These are phyloP conservation scores for Talaromyces sp. DNA, from an alignment of 2,329 filamentous ascomycete species.

Conservation along the genomic window DNA sequence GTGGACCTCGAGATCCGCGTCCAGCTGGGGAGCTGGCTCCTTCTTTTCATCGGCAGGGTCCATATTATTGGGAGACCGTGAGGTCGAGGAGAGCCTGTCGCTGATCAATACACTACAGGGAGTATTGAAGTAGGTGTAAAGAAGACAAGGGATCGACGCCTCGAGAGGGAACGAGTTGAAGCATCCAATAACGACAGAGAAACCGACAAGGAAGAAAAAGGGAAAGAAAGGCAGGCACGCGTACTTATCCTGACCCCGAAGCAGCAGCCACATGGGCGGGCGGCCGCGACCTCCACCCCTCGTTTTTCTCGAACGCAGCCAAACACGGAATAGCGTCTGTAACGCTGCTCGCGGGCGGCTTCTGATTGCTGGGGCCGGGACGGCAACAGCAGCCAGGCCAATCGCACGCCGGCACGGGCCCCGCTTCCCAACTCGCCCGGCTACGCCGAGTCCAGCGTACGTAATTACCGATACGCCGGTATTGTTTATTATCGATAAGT, in stretches of 20 bases:
- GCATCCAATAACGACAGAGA: neutral
- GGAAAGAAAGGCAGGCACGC: too few relatives aligned
- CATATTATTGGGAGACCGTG: neutral
- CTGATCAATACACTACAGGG: neutral
- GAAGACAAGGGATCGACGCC: neutral
- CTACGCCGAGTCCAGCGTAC: neutral
- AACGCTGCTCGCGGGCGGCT: neutral
- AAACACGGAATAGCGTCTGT: neutral
- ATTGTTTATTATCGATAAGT: too few relatives aligned
- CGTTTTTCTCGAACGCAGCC: neutral
- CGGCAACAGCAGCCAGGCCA: neutral
- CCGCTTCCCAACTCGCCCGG: neutral
- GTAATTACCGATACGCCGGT: too few relatives aligned
- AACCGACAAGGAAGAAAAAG: neutral
- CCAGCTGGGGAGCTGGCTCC: slow-evolving; percentile 7
- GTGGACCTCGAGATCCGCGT: slow-evolving; percentile 17
- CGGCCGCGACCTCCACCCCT: neutral
- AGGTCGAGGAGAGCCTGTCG: neutral
- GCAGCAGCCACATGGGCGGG: neutral
- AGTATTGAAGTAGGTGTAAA: too few relatives aligned
- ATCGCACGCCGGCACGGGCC: neutral
- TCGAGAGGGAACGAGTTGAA: neutral
- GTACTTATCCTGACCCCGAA: too few relatives aligned
- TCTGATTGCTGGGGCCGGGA: neutral
- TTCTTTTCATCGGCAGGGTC: slow-evolving; percentile 8